Conservation (phyloP, 129 eudicot species). For the Lactuca saligna region DNA sequence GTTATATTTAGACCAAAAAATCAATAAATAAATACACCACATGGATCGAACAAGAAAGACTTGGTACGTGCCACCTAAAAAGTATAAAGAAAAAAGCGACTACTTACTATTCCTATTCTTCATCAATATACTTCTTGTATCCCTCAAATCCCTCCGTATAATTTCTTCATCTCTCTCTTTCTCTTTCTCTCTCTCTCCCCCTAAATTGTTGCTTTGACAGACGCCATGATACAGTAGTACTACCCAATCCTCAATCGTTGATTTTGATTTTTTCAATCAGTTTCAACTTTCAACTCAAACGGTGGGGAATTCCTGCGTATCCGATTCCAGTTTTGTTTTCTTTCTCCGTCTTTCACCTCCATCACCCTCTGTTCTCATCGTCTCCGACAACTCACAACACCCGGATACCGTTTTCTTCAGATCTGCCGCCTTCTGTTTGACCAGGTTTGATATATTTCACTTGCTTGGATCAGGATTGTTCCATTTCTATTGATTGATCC, state of each 20-base stretch:
- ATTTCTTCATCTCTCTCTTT: slow-evolving; percentile 8
- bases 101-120: neutral
- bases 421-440: slow-evolving; percentile 25
- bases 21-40: neutral
- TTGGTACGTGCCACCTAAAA: slow-evolving; percentile 32
- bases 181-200: slow-evolving; percentile 10
- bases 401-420: slow-evolving; percentile 13
- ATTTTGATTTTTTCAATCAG: neutral
- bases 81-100: slow-evolving; percentile 6
- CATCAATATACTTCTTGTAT: slow-evolving; percentile 10
- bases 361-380: neutral
- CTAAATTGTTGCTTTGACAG: slow-evolving; percentile 18
- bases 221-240: slow-evolving; percentile 17
- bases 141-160: slow-evolving; percentile 27
- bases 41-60: slow-evolving; percentile 18
- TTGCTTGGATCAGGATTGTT: slow-evolving; percentile 23
- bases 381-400: neutral
- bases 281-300: neutral
- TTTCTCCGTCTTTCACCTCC: slow-evolving; percentile 1
- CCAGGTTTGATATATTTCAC: slow-evolving; percentile 25
- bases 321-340: slow-evolving; percentile 12
- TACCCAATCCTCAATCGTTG: slow-evolving; percentile 4
- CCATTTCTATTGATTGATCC: neutral
- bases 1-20: no score
- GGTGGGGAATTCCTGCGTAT: slow-evolving; percentile 5